A percentile compares a stretch with the other conserved stretches of the same genome.
Evolutionary conservation across 768 basidiomycete species (phyloP).

Genomic region (Omphalotus guepiniiformis): DNA sequence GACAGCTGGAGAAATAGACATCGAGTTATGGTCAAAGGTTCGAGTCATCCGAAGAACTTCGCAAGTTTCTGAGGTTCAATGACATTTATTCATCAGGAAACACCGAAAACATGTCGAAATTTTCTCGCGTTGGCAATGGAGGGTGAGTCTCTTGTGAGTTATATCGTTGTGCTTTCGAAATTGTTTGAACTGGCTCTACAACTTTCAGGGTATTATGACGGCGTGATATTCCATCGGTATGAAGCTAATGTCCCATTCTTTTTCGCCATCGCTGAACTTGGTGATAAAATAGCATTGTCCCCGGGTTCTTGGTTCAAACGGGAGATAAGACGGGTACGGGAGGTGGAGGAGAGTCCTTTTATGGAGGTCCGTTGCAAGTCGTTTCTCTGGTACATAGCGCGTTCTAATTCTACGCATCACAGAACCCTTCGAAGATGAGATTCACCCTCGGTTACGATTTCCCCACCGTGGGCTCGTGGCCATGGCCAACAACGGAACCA

Average conservation of each 20-base stretch:
- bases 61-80: background rate
- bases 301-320: conserved; percentile 90
- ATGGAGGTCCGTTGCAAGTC: conserved; percentile 58
- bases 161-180: conserved; percentile 18
- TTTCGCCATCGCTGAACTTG: background rate
- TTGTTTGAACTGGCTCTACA: background rate
- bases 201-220: conserved; percentile 86
- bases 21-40: conserved; percentile 93
- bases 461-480: conserved; percentile 87
- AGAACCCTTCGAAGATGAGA: conserved; percentile 95
- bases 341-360: conserved; percentile 90
- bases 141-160: conserved; percentile 45
- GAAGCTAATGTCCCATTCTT: conserved; percentile 9
- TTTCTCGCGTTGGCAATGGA: conserved; percentile 87
- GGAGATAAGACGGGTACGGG: conserved; percentile 93
- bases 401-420: background rate
- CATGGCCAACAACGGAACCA: conserved; percentile 85
- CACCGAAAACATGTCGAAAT: conserved; percentile 91
- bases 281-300: conserved; percentile 57
- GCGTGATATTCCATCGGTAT: conserved; percentile 90
- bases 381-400: background rate
- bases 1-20: conserved; percentile 81
- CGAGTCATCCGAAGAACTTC: background rate
- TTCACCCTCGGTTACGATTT: conserved; percentile 87
- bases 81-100: conserved; percentile 52